Base-by-base conservation (phyloP, 768 basidiomycete genomes). In the Coprinellus aureogranulatus region DNA sequence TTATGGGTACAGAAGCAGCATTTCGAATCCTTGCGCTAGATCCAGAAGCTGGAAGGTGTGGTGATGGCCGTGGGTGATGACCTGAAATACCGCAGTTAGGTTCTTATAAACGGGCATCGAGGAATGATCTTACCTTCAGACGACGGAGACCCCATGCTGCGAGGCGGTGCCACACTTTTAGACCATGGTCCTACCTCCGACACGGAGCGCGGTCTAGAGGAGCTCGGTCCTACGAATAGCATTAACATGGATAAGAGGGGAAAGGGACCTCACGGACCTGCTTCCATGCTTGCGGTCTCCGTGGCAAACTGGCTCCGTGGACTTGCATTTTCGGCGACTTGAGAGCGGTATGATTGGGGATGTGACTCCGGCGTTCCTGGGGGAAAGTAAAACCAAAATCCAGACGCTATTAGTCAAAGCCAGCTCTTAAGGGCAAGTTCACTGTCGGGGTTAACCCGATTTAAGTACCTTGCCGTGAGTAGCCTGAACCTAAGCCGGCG, bases 331-430 rank as follows among this genome's bases (percentile, higher is more conserved):
- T 52, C 34, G 50, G 50, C 18, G 30, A 52, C 50, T 30, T 52
- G 50, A 39, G 55, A 40, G 28, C 47, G 55, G 50, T 56, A 56
- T n/a, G 55, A 48, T 18, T 34, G 46, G 55, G 30, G 31, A 49
- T 37, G 46, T 30, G 46, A 49, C 22, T 48, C 55, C n/a, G 45
- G 41, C 31, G 55, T 56, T 34, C 55, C 55, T 56, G 55, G 28
- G 50, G 34, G 20, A n/a, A 44, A 22, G 20, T 10, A n/a, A n/a
- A 44, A 6, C 10, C 9, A 6, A 34, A 34, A 34, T 34, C 34
- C 8, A 34, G 14, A 34, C 34, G 6, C 34, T 34, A 14, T 34
- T 34, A 34, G 34, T 14, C 34, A 34, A 34, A 34, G 34, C 34
- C 14, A 34, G 34, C 34, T 14, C 3, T 20, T 28, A 46, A 18